A percentile compares a stretch with the other conserved stretches of the same genome.
Conservation (phyloP, 768 basidiomycete genomes). For the Chlorophyllum brunneum region DNA sequence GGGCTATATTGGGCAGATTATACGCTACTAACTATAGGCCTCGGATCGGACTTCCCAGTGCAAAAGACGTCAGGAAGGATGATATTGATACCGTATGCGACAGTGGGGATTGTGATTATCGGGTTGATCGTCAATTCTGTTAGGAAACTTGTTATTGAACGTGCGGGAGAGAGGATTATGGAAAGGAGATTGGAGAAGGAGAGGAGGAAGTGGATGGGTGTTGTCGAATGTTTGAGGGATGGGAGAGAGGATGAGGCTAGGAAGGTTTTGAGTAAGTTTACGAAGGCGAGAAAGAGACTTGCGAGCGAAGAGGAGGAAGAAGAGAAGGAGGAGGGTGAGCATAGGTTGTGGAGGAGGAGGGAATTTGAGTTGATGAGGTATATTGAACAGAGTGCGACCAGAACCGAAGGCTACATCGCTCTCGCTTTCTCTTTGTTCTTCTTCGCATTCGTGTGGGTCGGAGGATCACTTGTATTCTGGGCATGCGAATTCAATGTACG, state of each 20-base stretch:
- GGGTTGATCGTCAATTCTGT: constrained; percentile 36
- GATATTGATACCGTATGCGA: constrained; percentile 35
- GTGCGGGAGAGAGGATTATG: constrained; percentile 30
- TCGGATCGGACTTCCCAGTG: constrained; percentile 36
- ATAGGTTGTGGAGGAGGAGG: constrained; percentile 25
- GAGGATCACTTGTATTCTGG: constrained; percentile 35
- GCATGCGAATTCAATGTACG: constrained; percentile 24
- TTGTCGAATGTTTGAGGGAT: constrained; percentile 7
- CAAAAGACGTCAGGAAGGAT: constrained; percentile 22
- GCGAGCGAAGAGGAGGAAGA: too few species aligned
- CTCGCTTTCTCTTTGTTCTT: constrained; percentile 24
- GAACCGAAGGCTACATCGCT: constrained; percentile 22
- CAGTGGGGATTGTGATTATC: constrained; percentile 32
- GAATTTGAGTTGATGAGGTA: constrained; percentile 38
- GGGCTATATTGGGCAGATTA: constrained; percentile 41
- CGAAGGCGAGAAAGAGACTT: constrained; percentile 8
- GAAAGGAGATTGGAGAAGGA: constrained; percentile 30
- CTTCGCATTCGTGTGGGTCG: constrained; percentile 30
- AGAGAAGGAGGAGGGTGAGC: constrained; percentile 16
- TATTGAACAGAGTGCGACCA: constrained; percentile 24
- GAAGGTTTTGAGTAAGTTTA: constrained; percentile 8
- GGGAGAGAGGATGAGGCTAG: neutral
- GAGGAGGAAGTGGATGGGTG: constrained; percentile 22
- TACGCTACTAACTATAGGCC: constrained; percentile 36
- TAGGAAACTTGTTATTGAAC: constrained; percentile 33